Evolutionary conservation across 2,329 filamentous ascomycete species (phyloP).

Genomic region (Fusarium anthophilum): DNA sequence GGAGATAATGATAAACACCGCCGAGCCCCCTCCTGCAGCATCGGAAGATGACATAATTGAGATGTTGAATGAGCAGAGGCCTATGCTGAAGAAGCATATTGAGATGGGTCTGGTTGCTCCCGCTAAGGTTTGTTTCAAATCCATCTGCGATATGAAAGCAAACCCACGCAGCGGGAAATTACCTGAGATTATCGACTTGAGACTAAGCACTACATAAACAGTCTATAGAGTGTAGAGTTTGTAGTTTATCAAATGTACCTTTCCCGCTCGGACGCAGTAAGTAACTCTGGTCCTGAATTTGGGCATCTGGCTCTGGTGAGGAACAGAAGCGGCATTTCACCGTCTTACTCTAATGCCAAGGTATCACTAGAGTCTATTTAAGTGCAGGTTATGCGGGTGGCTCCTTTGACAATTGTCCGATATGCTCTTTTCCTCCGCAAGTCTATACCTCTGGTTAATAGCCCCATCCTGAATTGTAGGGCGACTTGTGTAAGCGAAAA

Average conservation of each 20-base stretch:
- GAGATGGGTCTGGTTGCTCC: conserved; percentile 1
- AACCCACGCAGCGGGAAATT: background rate
- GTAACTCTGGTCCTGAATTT: background rate
- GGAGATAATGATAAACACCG: background rate
- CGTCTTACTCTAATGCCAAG: rapidly evolving
- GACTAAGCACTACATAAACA: background rate
- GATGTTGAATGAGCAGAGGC: background rate
- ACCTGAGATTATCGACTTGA: background rate
- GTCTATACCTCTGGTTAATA: background rate
- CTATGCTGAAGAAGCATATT: background rate
- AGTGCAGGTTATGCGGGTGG: too few species aligned
- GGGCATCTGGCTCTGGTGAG: background rate
- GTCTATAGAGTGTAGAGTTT: background rate
- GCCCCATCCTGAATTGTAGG: rapidly evolving
- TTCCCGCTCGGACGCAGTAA: background rate
- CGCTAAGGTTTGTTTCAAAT: background rate
- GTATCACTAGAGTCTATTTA: background rate
- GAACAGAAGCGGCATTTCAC: background rate
- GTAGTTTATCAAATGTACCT: rapidly evolving
- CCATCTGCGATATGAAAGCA: background rate
- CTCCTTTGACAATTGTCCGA: background rate
- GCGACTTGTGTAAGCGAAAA: background rate
- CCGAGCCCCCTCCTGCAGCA: background rate
- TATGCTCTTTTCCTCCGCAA: background rate
- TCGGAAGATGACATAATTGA: background rate